These are phyloP conservation scores for Theileria orientalis DNA, from an alignment of 169 alveolate genomes.

Conservation along the genomic window DNA sequence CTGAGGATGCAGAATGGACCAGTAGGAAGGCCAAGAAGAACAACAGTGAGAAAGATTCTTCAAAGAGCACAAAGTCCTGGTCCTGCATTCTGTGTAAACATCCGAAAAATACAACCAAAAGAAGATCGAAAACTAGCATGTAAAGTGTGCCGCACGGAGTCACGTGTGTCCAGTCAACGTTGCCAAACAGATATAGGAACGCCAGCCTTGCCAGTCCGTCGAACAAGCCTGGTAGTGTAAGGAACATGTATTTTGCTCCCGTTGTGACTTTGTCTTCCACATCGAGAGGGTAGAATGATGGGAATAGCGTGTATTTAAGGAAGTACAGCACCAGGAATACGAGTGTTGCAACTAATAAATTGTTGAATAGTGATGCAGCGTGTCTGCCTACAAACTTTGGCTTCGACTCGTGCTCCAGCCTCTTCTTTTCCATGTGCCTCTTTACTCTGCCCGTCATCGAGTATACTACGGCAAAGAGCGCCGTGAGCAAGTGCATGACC, in stretches of 20 bases:
- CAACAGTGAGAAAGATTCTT: background rate
- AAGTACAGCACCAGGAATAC: conserved; percentile 2
- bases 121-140: conserved; percentile 5
- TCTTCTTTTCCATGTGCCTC: background rate
- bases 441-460: background rate
- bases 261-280: background rate
- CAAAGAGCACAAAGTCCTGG: conserved; percentile 3
- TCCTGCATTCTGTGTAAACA: background rate
- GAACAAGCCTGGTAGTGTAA: background rate
- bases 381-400: conserved; percentile 1
- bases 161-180: background rate
- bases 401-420: background rate
- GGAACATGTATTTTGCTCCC: background rate
- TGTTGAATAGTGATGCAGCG: conserved; percentile 5
- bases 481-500: background rate
- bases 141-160: background rate
- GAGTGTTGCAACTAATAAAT: background rate
- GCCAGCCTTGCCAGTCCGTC: conserved; percentile 1
- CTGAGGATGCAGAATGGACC: background rate
- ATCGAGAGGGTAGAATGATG: conserved; percentile 3
- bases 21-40: conserved; percentile 5
- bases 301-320: conserved; percentile 1
- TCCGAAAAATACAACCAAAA: background rate
- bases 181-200: conserved; percentile 1
- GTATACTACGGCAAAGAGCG: background rate